Evolutionary conservation across 2,329 filamentous ascomycete species (phyloP).

Genomic region (Botrytis fragariae): DNA sequence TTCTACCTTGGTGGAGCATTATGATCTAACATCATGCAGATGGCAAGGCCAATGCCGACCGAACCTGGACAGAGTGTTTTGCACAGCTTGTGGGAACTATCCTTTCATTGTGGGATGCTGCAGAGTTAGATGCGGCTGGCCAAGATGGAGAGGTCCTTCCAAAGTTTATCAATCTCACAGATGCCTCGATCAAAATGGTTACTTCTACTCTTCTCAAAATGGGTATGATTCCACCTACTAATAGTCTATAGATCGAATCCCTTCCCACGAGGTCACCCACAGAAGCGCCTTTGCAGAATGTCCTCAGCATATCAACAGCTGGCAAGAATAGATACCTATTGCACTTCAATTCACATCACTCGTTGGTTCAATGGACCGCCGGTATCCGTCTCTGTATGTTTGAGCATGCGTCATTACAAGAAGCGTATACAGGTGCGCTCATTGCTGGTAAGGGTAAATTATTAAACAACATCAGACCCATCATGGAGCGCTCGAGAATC

Average conservation of each 20-base stretch:
- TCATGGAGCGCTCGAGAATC: slow-evolving; percentile 77
- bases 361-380: slow-evolving; percentile 92
- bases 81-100: slow-evolving; percentile 95
- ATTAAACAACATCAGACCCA: slow-evolving; percentile 84
- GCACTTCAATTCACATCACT: slow-evolving; percentile 94
- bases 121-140: slow-evolving; percentile 82
- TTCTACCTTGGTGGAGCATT: neutral
- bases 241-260: slow-evolving; percentile 68
- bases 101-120: slow-evolving; percentile 91
- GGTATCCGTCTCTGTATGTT: slow-evolving; percentile 92
- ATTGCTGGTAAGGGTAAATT: slow-evolving; percentile 91
- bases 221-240: slow-evolving; percentile 27
- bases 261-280: slow-evolving; percentile 76
- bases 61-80: slow-evolving; percentile 95
- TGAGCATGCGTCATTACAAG: slow-evolving; percentile 88
- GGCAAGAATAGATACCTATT: slow-evolving; percentile 93
- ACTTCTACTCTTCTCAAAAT: slow-evolving; percentile 26
- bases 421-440: slow-evolving; percentile 92
- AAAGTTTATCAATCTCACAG: slow-evolving; percentile 93
- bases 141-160: slow-evolving; percentile 82
- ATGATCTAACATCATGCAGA: slow-evolving; percentile 53
- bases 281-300: slow-evolving; percentile 84
- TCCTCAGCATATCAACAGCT: slow-evolving; percentile 92
- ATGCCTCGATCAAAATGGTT: slow-evolving; percentile 98
- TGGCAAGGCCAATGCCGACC: slow-evolving; percentile 79